Evolutionary conservation across 1,139 yeast species (phyloP).

Genomic region (Pichia sp.): DNA sequence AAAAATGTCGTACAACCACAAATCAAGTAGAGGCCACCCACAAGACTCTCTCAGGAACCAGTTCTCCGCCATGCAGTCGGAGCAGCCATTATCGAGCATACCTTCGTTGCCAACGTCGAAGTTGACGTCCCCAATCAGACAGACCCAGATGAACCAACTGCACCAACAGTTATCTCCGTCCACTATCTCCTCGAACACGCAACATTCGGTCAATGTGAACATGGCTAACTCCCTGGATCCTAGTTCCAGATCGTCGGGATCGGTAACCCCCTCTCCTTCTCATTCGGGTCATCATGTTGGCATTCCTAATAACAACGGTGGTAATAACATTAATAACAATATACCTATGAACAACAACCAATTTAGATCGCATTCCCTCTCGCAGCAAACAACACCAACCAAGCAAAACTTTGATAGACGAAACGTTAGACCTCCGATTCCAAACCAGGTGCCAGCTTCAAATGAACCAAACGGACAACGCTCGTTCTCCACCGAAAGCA

Average conservation of each 20-base stretch:
- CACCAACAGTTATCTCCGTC: neutral
- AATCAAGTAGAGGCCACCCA: neutral
- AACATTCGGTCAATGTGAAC: neutral
- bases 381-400: neutral
- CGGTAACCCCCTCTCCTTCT: neutral
- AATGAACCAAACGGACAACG: neutral
- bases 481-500: neutral
- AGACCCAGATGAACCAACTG: neutral
- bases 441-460: neutral
- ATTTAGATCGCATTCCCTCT: neutral
- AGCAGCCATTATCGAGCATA: slow-evolving; percentile 17
- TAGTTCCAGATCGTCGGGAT: neutral
- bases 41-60: slow-evolving; percentile 7
- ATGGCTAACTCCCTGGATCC: neutral
- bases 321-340: slow-evolving; percentile 1
- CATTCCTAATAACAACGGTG: neutral
- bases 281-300: neutral
- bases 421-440: neutral
- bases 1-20: neutral
- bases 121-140: slow-evolving; percentile 12
- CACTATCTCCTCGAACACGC: neutral
- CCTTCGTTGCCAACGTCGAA: slow-evolving; percentile 23
- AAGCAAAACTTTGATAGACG: neutral
- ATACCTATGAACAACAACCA: neutral
- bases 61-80: slow-evolving; percentile 10